Conservation (phyloP, 495 filamentous ascomycete genomes). For the Gamarada debralockiae region DNA sequence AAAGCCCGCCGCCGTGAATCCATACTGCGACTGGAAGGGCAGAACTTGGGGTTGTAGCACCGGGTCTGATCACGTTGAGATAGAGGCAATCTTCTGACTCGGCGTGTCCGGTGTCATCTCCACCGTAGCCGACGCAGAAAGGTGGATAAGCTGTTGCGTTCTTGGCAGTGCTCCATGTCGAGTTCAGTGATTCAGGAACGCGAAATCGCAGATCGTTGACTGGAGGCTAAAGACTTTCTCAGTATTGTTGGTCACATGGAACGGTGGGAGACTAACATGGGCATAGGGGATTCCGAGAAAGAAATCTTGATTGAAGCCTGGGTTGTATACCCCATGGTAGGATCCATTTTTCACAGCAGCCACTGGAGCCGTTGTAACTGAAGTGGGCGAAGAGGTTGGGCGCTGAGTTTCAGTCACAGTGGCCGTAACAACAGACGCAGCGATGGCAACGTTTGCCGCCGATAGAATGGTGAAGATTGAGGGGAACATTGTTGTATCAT, state of each 20-base stretch:
- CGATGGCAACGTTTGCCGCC: too few species aligned
- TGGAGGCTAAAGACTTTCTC: slow-evolving; percentile 13
- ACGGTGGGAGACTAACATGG: slow-evolving; percentile 19
- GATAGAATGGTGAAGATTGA: too few species aligned
- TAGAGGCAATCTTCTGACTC: slow-evolving; percentile 59
- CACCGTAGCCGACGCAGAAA: slow-evolving; percentile 22
- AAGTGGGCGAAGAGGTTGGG: not conserved
- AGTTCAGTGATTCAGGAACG: slow-evolving; percentile 14
- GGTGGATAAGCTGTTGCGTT: slow-evolving; percentile 17
- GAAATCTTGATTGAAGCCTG: slow-evolving; percentile 38
- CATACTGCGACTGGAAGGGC: slow-evolving; percentile 60
- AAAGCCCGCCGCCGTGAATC: slow-evolving; percentile 66
- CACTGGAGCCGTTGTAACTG: slow-evolving; percentile 6
- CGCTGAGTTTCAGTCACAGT: not conserved
- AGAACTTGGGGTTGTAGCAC: slow-evolving; percentile 30
- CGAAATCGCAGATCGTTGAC: slow-evolving; percentile 16
- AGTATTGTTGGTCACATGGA: not conserved
- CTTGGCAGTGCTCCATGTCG: slow-evolving; percentile 8
- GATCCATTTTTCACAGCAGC: slow-evolving; percentile 34
- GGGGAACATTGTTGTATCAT: too few species aligned
- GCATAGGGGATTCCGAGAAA: slow-evolving; percentile 47
- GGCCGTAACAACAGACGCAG: too few species aligned
- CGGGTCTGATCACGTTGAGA: slow-evolving; percentile 60
- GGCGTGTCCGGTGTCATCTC: slow-evolving; percentile 13
- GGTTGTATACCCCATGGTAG: slow-evolving; percentile 32